A percentile compares a stretch with the other conserved stretches of the same genome.
Conservation (phyloP, 2,329 filamentous ascomycete species). For the Emmonsia crescens region DNA sequence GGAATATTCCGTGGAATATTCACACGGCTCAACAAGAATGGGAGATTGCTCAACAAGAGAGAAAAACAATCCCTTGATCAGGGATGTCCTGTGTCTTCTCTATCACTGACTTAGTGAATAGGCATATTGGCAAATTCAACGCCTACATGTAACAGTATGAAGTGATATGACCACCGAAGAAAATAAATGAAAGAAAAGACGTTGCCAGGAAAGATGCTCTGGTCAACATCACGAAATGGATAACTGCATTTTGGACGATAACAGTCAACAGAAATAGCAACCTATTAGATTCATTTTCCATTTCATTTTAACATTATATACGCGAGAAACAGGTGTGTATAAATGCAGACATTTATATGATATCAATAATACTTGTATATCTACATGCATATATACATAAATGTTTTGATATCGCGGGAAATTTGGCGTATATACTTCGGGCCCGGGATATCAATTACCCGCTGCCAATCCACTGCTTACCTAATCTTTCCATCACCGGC, state of each 20-base stretch:
- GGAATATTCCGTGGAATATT: not conserved
- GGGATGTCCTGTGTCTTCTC: not conserved
- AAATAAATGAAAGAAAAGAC: not conserved
- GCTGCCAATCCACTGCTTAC: not conserved
- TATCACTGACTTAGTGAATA: not conserved
- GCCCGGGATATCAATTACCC: conserved; percentile 1
- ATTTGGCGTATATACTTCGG: not conserved
- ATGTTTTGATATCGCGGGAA: too few relatives aligned
- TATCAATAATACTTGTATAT: not conserved
- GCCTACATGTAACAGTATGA: too few relatives aligned
- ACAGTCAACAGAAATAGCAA: not conserved
- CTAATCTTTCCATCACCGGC: not conserved
- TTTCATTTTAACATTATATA: not conserved
- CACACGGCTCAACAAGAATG: not conserved
- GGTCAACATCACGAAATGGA: not conserved
- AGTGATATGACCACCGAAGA: not conserved
- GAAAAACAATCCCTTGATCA: not conserved
- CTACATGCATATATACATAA: too few relatives aligned
- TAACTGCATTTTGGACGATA: not conserved
- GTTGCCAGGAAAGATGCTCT: not conserved
- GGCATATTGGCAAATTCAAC: not conserved
- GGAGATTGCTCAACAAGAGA: not conserved
- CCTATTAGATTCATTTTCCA: not conserved
- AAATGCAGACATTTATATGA: not conserved
- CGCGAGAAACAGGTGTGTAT: not conserved